Evolutionary conservation across 2,329 filamentous ascomycete species (phyloP).

Genomic region (Curvularia eragrostidis): DNA sequence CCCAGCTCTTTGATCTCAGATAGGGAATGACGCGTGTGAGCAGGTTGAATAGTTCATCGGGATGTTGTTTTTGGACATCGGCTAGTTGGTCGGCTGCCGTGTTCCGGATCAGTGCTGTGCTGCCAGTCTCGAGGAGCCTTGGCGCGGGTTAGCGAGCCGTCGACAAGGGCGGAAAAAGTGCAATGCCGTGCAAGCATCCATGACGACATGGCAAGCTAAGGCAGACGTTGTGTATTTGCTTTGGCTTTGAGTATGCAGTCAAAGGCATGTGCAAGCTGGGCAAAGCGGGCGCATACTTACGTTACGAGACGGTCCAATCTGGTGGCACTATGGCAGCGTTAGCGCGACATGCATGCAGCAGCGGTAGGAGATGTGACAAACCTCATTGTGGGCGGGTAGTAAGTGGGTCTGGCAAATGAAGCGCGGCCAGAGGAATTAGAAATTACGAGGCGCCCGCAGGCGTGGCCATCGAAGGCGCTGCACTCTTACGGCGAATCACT

Average conservation of each 20-base stretch:
- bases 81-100: slow-evolving; percentile 96
- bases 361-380: slow-evolving; percentile 27
- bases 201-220: not conserved
- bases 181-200: not conserved
- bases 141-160: slow-evolving; percentile 35
- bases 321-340: slow-evolving; percentile 46
- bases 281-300: slow-evolving; percentile 41
- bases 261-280: not conserved
- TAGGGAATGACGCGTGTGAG: slow-evolving; percentile 95
- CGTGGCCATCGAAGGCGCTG: slow-evolving; percentile 33
- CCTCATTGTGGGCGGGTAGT: slow-evolving; percentile 36
- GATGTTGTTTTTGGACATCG: slow-evolving; percentile 97
- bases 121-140: slow-evolving; percentile 95
- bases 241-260: not conserved
- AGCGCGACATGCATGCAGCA: slow-evolving; percentile 42
- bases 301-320: slow-evolving; percentile 50
- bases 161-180: slow-evolving; percentile 1
- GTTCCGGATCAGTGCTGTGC: slow-evolving; percentile 92
- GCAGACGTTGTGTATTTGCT: not conserved
- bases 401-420: slow-evolving; percentile 16
- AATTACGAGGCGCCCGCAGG: slow-evolving; percentile 35
- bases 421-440: slow-evolving; percentile 27
- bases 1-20: slow-evolving; percentile 93
- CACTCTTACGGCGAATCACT: slow-evolving; percentile 4
- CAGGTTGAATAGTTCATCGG: slow-evolving; percentile 95